A percentile compares a stretch with the other conserved stretches of the same genome.
Evolutionary conservation across 140 eudicot genomes (phyloP).

Genomic region (Erigeron philadelphicus): DNA sequence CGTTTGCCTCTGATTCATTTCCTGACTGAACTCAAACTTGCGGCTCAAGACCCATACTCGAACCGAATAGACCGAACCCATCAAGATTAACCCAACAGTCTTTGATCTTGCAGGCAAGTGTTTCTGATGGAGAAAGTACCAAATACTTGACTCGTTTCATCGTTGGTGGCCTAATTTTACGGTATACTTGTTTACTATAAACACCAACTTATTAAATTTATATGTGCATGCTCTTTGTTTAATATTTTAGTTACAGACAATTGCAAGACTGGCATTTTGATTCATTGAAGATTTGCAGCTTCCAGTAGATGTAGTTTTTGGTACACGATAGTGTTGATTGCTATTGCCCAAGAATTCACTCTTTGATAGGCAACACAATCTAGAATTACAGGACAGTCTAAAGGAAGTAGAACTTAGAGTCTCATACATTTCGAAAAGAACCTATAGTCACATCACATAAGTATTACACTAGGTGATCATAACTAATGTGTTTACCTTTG

Average conservation of each 20-base stretch:
- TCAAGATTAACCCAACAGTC: no score
- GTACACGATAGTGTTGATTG: not conserved
- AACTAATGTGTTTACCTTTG: not conserved
- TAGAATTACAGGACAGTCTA: slow-evolving; percentile 7
- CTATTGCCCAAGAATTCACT: not conserved
- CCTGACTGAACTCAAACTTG: no score
- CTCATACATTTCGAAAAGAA: no score
- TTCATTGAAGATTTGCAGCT: not conserved
- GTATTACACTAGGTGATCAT: not conserved
- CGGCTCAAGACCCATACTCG: no score
- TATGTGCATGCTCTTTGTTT: not conserved
- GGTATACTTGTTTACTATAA: slow-evolving; percentile 40
- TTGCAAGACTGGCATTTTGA: slow-evolving; percentile 4
- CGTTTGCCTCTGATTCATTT: no score
- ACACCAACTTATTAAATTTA: slow-evolving; percentile 4
- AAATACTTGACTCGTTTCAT: slow-evolving; percentile 58
- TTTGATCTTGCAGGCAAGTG: slow-evolving; percentile 58
- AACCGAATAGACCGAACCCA: no score
- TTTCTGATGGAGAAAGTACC: slow-evolving; percentile 73
- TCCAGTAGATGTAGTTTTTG: no score
- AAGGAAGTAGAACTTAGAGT: not conserved
- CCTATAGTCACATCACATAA: slow-evolving; percentile 17
- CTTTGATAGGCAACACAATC: not conserved
- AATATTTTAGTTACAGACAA: not conserved
- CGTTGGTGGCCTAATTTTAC: slow-evolving; percentile 72